Evolutionary conservation across 768 basidiomycete genomes (phyloP).

Genomic region (Amanita phalloides): DNA sequence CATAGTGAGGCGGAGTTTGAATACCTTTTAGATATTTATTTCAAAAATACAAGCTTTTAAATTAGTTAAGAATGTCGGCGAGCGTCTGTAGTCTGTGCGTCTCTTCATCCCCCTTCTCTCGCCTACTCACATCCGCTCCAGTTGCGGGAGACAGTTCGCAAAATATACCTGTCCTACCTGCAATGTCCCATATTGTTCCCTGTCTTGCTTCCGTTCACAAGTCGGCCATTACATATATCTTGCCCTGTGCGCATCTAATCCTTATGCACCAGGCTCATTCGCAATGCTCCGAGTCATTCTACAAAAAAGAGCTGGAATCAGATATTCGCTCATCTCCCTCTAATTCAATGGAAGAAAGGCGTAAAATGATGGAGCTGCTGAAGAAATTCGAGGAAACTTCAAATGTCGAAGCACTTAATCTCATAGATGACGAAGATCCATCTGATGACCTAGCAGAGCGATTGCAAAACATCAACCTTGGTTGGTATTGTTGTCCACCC

Average conservation of each 20-base stretch:
- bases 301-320: conserved; percentile 59
- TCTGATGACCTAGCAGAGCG: conserved; percentile 33
- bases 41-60: no score
- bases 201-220: conserved; percentile 68
- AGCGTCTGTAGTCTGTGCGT: conserved; percentile 36
- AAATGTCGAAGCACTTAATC: conserved; percentile 25
- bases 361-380: conserved; percentile 59
- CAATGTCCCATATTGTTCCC: conserved; percentile 72
- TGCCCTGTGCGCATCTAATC: background rate
- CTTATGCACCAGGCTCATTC: conserved; percentile 36
- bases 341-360: conserved; percentile 44
- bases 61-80: background rate
- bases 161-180: conserved; percentile 79
- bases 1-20: conserved; percentile 19
- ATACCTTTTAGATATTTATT: background rate
- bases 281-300: conserved; percentile 76
- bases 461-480: conserved; percentile 49
- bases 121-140: conserved; percentile 17
- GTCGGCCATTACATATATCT: conserved; percentile 23
- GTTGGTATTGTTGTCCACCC: conserved; percentile 24
- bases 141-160: conserved; percentile 66
- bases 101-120: background rate
- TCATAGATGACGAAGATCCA: no score
- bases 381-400: conserved; percentile 55
- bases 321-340: conserved; percentile 49